Evolutionary conservation across 169 alveolate species (phyloP), one percentile per base, ranked within the genome.

Genomic region (Sarcocystis neurona): DNA sequence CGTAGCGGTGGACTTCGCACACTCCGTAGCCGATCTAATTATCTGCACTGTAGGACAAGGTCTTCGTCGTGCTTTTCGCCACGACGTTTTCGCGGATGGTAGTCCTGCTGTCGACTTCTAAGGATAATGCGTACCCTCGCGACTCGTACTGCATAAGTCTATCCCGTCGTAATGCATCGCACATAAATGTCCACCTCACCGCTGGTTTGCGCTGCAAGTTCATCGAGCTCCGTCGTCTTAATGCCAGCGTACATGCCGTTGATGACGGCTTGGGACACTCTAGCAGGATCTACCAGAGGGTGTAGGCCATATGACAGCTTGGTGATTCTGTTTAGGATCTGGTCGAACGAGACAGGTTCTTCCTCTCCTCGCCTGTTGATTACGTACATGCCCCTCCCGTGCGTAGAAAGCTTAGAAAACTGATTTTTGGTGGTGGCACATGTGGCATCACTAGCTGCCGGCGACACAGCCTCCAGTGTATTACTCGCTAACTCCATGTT

Each of bases 191-290:
- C n/a, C n/a, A 5, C 34, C 85, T 47, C 50, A 79, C 87, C 87
- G 91, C 99, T 97, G 53, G 99, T 98, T 90, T 98, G 99, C 15
- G 99, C 99, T 34, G 99, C 99, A 43, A 98, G 95, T 58, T 97
- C 98, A 87, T 98, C 99, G 48, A 98, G 91, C 92, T 97, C 90
- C 44, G 80, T 85, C 34, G 93, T 78, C 66, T 70, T 63, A 56
- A 93, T 80, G 63, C 94, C 95, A 4, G 92, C 93, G 44, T 74
- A 80, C 74, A 93, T 90, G 63, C 93, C 92, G 8, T 90, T 77
- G 78, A 87, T 82, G 39, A 80, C 88, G 1, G 79, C 78, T 43
- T 58, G 77, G 32, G 75, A 41, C 43, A 80, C 78, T 0, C 77
- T 15, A 18, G 92, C 72, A 37, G 92, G 80, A 46, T 80, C 85